These are phyloP conservation scores for Diaporthe vexans DNA, from an alignment of 2,329 filamentous ascomycete genomes.

Conservation along the genomic window DNA sequence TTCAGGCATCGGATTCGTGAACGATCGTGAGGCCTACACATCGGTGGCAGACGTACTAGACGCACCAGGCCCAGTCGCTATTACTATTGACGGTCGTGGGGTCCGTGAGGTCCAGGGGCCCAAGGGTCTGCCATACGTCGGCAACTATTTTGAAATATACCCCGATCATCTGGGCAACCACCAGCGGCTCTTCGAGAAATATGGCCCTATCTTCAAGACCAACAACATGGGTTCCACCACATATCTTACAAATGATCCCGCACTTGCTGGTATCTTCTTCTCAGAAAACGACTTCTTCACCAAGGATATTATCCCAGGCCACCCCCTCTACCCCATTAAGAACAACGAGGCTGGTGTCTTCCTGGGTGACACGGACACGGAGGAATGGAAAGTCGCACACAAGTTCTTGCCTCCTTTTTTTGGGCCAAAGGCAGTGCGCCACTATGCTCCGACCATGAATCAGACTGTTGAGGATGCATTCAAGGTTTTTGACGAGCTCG, in stretches of 20 bases:
- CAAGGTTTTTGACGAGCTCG: slow-evolving; percentile 64
- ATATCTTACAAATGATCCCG: slow-evolving; percentile 66
- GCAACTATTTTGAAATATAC: slow-evolving; percentile 68
- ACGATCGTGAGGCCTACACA: slow-evolving; percentile 50
- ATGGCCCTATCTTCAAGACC: slow-evolving; percentile 66
- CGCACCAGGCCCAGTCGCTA: slow-evolving; percentile 52
- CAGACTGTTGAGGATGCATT: slow-evolving; percentile 65
- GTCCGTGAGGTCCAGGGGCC: slow-evolving; percentile 66
- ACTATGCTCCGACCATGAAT: slow-evolving; percentile 73
- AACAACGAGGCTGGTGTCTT: slow-evolving; percentile 59
- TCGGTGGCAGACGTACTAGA: slow-evolving; percentile 53
- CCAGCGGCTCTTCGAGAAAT: slow-evolving; percentile 65
- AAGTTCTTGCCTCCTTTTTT: slow-evolving; percentile 74
- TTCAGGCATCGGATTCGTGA: slow-evolving; percentile 55
- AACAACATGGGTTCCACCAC: slow-evolving; percentile 63
- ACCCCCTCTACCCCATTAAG: slow-evolving; percentile 61
- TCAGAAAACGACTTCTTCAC: slow-evolving; percentile 66
- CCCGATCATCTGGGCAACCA: slow-evolving; percentile 72
- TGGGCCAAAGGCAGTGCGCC: slow-evolving; percentile 70
- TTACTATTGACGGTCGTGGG: slow-evolving; percentile 63
- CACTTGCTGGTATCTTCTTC: slow-evolving; percentile 60
- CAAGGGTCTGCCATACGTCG: slow-evolving; percentile 61
- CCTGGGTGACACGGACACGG: slow-evolving; percentile 64
- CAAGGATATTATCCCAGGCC: slow-evolving; percentile 65
- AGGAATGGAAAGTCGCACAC: slow-evolving; percentile 66